Conservation (phyloP, 352 stramenopile genomes). For the Phytophthora cryptogea region DNA sequence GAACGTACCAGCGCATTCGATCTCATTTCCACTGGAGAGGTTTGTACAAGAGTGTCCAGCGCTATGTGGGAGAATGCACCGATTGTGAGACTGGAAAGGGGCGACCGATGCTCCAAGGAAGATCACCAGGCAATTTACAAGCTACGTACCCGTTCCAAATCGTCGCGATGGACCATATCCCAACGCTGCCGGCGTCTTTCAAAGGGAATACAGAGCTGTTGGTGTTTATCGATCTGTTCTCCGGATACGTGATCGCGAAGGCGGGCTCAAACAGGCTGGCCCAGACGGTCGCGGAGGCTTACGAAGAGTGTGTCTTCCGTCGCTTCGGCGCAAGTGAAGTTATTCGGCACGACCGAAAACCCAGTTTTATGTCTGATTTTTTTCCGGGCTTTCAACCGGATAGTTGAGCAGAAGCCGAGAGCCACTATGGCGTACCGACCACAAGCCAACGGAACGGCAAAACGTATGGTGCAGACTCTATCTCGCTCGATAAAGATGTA, state of each 20-base stretch:
- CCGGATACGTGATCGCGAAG: neutral
- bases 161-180: neutral
- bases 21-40: neutral
- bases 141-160: neutral
- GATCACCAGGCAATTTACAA: neutral
- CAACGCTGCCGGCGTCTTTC: neutral
- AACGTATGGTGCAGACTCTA: neutral
- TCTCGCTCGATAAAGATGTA: neutral
- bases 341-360: neutral
- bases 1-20: neutral
- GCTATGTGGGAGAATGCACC: neutral
- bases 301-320: conserved; percentile 5
- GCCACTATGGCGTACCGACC: neutral
- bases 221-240: neutral
- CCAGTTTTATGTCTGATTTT: neutral
- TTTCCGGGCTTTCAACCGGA: neutral
- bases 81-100: neutral
- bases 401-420: neutral
- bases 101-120: neutral
- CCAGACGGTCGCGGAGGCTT: neutral
- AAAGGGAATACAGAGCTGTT: neutral
- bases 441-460: neutral
- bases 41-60: neutral
- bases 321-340: neutral
- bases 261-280: neutral